Evolutionary conservation across 2,329 filamentous ascomycete species (phyloP).

Genomic region (Mycosphaerelloides madeirae): DNA sequence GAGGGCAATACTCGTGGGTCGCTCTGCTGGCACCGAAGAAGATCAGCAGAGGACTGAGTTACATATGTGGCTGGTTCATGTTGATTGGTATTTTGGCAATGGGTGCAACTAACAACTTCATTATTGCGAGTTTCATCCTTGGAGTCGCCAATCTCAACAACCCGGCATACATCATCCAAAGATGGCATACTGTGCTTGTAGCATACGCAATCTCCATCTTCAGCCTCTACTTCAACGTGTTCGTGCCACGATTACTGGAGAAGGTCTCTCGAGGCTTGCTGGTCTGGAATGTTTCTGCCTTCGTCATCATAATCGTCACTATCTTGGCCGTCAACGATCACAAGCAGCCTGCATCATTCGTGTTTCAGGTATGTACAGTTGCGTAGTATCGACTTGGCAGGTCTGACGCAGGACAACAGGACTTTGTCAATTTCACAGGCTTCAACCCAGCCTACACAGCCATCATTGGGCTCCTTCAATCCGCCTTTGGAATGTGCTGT

Average conservation of each 20-base stretch:
- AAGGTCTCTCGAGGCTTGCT: conserved; percentile 48
- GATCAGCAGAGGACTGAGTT: conserved; percentile 22
- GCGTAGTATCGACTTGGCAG: too few species aligned
- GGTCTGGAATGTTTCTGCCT: conserved; percentile 51
- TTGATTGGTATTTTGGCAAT: conserved; percentile 45
- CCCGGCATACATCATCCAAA: conserved; percentile 48
- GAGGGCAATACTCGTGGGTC: conserved; percentile 57
- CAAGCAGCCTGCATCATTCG: conserved; percentile 52
- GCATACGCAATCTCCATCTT: conserved; percentile 47
- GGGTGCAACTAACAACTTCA: conserved; percentile 53
- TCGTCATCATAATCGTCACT: conserved; percentile 49
- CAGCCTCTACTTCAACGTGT: conserved; percentile 47
- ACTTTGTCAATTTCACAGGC: conserved; percentile 53
- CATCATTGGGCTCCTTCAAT: conserved; percentile 51
- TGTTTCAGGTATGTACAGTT: conserved; percentile 45
- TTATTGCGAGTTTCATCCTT: conserved; percentile 53
- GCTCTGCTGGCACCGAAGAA: conserved; percentile 51
- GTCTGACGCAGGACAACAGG: conserved; percentile 11
- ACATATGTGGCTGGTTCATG: conserved; percentile 39
- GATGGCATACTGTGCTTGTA: conserved; percentile 54
- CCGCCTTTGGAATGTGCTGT: conserved; percentile 53
- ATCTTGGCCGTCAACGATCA: conserved; percentile 52
- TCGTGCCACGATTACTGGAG: conserved; percentile 48
- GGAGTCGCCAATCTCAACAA: conserved; percentile 52
- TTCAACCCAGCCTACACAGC: conserved; percentile 49